Evolutionary conservation across 73 alveolate species (phyloP), one percentile per base, ranked within the genome.

Genomic region (Paramecium pentaurelia): DNA sequence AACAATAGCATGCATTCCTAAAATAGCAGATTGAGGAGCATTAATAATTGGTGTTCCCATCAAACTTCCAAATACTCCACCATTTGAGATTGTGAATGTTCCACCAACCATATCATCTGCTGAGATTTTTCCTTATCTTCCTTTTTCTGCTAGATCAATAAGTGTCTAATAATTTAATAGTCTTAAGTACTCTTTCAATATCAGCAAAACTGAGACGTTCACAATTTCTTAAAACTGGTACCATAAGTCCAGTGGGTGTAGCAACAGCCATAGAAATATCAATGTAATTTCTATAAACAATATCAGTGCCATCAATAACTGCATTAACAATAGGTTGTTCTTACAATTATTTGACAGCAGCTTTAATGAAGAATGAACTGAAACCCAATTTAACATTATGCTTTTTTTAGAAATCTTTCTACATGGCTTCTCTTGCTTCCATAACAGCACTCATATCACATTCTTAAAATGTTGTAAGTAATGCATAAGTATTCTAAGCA

Each of bases 201-300:
- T 95, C 98, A 25, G 98, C 97, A 58, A 93, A 94, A 42, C 96
- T 93, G 91, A 92, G 92, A 60, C 86, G 70, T 59, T 97, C 95
- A 70, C 97, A 92, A 73, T 96, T 95, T 86, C 98, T 93, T 10
- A 97, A 85, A 2, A 96, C 99, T 58, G 99, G 99, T 86, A 97
- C 99, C 91, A 96, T 97, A 1, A 97, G 91, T 22, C 99, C 99
- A 32, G 97, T 96, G 20, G 99, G 99, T 16, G 99, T 97, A 12
- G 99, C 95, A 34, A 97, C 98, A 11, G 99, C 99, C 75, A 96
- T 97, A 32, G 98, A 92, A 22, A 97, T 96, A 87, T 97, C 99
- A 60, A 97, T 89, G 84, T 96, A 97, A 92, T 97, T 96, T 85
- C 98, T 95, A 92, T 97, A 96, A 28, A 97, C 97, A 86, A 97